phyloP scores from a whole-genome alignment of 2,329 filamentous ascomycete genomes.

The Monilinia laxa region DNA sequence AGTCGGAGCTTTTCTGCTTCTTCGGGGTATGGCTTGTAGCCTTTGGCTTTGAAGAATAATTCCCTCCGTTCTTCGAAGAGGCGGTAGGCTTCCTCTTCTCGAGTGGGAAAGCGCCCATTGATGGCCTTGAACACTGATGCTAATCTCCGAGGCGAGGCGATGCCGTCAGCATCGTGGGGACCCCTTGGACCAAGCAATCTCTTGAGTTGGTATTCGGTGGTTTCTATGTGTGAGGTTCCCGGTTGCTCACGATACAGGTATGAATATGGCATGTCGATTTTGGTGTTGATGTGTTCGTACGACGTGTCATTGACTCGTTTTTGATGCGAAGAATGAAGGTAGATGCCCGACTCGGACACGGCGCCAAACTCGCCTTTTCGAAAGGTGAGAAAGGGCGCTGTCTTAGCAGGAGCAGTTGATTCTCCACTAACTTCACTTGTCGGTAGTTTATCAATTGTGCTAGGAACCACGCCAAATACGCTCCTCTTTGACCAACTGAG shows the following conservation, averaged over 20 bases:
- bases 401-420: not conserved
- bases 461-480: constrained; percentile 38
- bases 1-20: not conserved
- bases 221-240: not conserved
- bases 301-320: not conserved
- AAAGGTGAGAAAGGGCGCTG: constrained; percentile 5
- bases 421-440: not conserved
- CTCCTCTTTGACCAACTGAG: constrained; percentile 12
- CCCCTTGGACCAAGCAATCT: not conserved
- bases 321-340: constrained; percentile 15
- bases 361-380: constrained; percentile 56
- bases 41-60: not conserved
- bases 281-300: constrained; percentile 36
- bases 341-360: constrained; percentile 55
- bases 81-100: not conserved
- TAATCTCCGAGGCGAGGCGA: not conserved
- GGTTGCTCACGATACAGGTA: constrained; percentile 29
- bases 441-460: constrained; percentile 38
- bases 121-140: not conserved
- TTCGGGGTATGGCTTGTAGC: not conserved
- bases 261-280: constrained; percentile 51
- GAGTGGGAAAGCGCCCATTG: not conserved
- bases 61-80: not conserved
- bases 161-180: not conserved
- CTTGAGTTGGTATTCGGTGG: not conserved